Evolutionary conservation across 495 filamentous ascomycete genomes (phyloP).

Genomic region (Hypoxylon trugodes): DNA sequence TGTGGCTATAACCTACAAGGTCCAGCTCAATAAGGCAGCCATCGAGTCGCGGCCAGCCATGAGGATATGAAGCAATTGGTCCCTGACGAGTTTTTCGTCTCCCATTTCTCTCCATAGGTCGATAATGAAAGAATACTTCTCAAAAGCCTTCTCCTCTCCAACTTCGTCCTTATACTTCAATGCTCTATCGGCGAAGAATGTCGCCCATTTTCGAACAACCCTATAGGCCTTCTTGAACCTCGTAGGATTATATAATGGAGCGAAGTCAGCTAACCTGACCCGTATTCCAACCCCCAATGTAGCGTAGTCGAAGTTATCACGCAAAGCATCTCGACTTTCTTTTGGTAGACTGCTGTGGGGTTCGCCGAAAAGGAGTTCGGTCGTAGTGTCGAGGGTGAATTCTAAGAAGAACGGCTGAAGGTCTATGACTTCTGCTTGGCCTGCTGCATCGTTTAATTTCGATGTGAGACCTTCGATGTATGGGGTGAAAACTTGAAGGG

Average conservation of each 20-base stretch:
- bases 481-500: slow-evolving; percentile 27
- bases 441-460: slow-evolving; percentile 34
- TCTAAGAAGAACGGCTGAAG: slow-evolving; percentile 61
- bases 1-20: slow-evolving; percentile 49
- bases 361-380: slow-evolving; percentile 56
- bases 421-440: slow-evolving; percentile 47
- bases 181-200: slow-evolving; percentile 43
- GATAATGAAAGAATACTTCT: slow-evolving; percentile 52
- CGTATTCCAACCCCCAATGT: slow-evolving; percentile 41
- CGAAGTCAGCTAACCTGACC: slow-evolving; percentile 56
- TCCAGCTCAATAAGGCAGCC: slow-evolving; percentile 58
- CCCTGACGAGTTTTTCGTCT: slow-evolving; percentile 55
- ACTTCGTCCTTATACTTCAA: slow-evolving; percentile 37
- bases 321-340: slow-evolving; percentile 21
- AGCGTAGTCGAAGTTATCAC: slow-evolving; percentile 44
- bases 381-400: slow-evolving; percentile 59
- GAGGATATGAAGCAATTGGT: slow-evolving; percentile 61
- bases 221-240: slow-evolving; percentile 54
- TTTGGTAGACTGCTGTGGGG: slow-evolving; percentile 45
- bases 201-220: slow-evolving; percentile 38
- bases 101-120: slow-evolving; percentile 50
- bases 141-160: slow-evolving; percentile 22
- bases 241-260: slow-evolving; percentile 57
- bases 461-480: slow-evolving; percentile 58
- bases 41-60: slow-evolving; percentile 65